Base-by-base conservation (phyloP, 2,329 filamentous ascomycete species). In the Alternaria panax region DNA sequence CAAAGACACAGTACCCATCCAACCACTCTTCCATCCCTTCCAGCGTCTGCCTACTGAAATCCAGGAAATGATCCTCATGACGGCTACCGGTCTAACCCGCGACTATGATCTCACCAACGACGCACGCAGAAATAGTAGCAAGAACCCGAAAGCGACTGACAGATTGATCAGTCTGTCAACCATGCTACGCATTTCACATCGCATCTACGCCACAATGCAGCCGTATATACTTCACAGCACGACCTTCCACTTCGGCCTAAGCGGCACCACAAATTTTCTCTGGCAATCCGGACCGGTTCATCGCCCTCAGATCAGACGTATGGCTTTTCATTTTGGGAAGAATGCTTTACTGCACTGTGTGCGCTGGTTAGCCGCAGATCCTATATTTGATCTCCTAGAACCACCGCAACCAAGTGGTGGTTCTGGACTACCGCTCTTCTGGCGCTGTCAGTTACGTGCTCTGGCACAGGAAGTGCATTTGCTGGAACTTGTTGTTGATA, bases 391-490 rank as follows among this genome's bases (percentile, higher is more conserved):
- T 5, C 60, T 75, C 1, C 66, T 76, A 50, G 65, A 72, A 27
- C 70, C 72, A 0, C 69, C 70, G 22, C 5, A 64, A 70, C 16
- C 51, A 34, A 25, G 67, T 66, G 2, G 63, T 1, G 69, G 71
- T 4, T 52, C 42, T 1, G 66, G 60, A 1, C 36, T 75, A 24
- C 69, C 68, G 18, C 68, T 69, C 32, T 69, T 75, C 28, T 76
- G 74, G 74, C 69, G 74, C 27, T 73, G 70, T 27, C 73, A 76
- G 43, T 63, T 76, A 14, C 69, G 67, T 9, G 70, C 74, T 27
- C 58, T 75, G 3, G 64, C 63, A 12, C 58, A 60, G 12, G 72
- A 75, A 18, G 48, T 76, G 12, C 57, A 70, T 32, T 60, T 76
- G 0, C 38, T 51, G 34, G 66, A 63, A 0, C 62, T 76, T 4